Base-by-base conservation (phyloP, 192 early-diverging fungal species). In the Martensiomyces pterosporus region DNA sequence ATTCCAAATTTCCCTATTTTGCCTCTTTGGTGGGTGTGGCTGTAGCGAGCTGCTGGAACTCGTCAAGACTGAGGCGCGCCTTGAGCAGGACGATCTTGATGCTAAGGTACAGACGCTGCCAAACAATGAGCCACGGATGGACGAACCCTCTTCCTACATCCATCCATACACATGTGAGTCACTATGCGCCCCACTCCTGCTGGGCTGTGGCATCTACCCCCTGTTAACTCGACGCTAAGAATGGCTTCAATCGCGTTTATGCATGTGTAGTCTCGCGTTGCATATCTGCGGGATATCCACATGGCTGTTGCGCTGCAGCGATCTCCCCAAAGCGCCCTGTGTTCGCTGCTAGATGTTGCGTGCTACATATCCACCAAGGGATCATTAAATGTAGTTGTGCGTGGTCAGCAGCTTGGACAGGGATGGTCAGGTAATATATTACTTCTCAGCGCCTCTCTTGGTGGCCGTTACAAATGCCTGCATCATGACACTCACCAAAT, bases 211-310 rank as follows among this genome's bases (percentile, higher is more conserved):
- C n/a, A n/a, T n/a, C n/a, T n/a, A n/a, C n/a, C n/a, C n/a, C n/a
- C n/a, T n/a, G n/a, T n/a, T n/a, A n/a, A n/a, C n/a, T n/a, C n/a
- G n/a, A n/a, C n/a, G n/a, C n/a, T n/a, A n/a, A n/a, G n/a, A n/a
- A n/a, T n/a, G n/a, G n/a, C n/a, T n/a, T n/a, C n/a, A n/a, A n/a
- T n/a, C n/a, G n/a, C n/a, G n/a, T n/a, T n/a, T n/a, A n/a, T n/a
- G 26, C 2, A 24, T 48, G 17, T 47, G 32, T 64, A 71, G 67
- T 24, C 16, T 4, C 43, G 25, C 21, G 47, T 55, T 5, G 52
- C 47, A 33, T 56, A 64, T 51, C 52, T 72, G 19, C 55, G 48
- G 6, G 61, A 72, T 35, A 40, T 64, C 4, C 68, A 72, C 33
- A 47, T 72, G 21, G 61, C 57, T 6, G 27, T 56, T n/a, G 27